phyloP scores from a whole-genome alignment of 2,329 filamentous ascomycete genomes.

The Tricladium varicosporioides region DNA sequence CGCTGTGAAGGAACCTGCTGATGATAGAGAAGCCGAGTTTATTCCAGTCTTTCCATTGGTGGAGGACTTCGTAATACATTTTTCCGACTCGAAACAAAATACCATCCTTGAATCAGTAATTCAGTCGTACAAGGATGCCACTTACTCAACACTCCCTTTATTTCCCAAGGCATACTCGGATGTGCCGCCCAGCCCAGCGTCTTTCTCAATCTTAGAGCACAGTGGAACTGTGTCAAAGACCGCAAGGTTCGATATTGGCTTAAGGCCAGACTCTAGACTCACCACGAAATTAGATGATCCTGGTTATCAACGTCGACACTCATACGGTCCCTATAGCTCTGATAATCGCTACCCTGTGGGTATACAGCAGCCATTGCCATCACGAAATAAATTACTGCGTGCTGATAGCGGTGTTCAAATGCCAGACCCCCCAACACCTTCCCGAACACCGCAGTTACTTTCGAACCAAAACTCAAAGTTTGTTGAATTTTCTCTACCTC shows the following conservation, averaged over 20 bases:
- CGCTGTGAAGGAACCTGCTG: not conserved
- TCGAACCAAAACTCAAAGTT: slow-evolving; percentile 17
- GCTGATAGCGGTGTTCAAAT: slow-evolving; percentile 8
- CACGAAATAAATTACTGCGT: not conserved
- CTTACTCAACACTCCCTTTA: slow-evolving; percentile 31
- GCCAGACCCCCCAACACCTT: not conserved
- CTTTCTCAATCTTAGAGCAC: not conserved
- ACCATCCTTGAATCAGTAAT: slow-evolving; percentile 46
- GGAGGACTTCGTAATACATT: slow-evolving; percentile 57
- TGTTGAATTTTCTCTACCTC: slow-evolving; percentile 20
- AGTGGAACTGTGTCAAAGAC: not conserved
- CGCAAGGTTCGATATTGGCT: not conserved
- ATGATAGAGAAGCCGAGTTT: slow-evolving; percentile 9
- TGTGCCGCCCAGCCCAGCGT: slow-evolving; percentile 2
- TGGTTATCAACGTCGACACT: not conserved
- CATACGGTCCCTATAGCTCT: slow-evolving; percentile 3
- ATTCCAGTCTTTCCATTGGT: slow-evolving; percentile 48
- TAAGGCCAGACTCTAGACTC: not conserved
- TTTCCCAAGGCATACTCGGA: not conserved
- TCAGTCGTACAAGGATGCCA: slow-evolving; percentile 43
- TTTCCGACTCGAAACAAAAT: slow-evolving; percentile 45
- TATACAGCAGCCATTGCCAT: not conserved
- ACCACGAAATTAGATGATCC: not conserved
- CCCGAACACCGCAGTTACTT: slow-evolving; percentile 2
- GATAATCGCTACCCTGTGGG: not conserved